A percentile compares a stretch with the other conserved stretches of the same genome.
Conservation (phyloP, 495 filamentous ascomycete genomes). For the Aspergillus ellipticus region DNA sequence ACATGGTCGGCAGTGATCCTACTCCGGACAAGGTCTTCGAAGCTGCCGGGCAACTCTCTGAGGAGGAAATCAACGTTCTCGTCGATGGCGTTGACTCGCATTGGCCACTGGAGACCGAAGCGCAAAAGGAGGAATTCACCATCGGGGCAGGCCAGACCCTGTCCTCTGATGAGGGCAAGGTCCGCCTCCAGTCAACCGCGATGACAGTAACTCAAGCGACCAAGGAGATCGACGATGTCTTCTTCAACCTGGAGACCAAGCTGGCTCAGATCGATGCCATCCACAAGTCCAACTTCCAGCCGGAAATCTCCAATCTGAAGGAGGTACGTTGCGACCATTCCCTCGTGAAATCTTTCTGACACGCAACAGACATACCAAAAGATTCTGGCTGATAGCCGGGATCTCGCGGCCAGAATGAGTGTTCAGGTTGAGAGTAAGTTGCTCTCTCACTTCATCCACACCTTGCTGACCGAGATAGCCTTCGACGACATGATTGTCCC, state of each 20-base stretch:
- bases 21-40: background rate
- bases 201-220: background rate
- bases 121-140: background rate
- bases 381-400: background rate
- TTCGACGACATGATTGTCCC: background rate
- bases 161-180: background rate
- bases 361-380: background rate
- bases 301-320: background rate
- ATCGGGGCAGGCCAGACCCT: background rate
- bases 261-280: background rate
- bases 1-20: background rate
- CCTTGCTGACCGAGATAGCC: background rate
- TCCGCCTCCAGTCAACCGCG: background rate
- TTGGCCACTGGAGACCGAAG: background rate
- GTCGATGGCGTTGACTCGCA: background rate
- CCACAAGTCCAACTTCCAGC: background rate
- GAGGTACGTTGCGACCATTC: background rate
- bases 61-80: background rate
- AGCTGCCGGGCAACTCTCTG: background rate
- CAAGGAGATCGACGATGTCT: background rate
- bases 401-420: background rate
- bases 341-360: background rate
- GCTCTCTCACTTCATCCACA: background rate
- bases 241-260: background rate
- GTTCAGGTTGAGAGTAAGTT: background rate